These are phyloP conservation scores for Calvatia gigantea DNA, from an alignment of 768 basidiomycete species.

Conservation along the genomic window DNA sequence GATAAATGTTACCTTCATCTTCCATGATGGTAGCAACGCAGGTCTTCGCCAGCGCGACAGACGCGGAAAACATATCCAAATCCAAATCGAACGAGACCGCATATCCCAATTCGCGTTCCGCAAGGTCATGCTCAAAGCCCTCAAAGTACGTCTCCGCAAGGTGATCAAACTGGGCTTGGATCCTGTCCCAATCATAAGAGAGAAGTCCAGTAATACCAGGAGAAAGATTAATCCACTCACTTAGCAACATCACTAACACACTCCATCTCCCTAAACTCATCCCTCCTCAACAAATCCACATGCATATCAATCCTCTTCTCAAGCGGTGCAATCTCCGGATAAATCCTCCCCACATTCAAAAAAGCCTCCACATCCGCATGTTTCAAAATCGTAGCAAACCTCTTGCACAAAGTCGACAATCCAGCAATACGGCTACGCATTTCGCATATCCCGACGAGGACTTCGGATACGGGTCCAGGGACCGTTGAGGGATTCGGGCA, in stretches of 20 bases:
- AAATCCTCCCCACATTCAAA: slow-evolving; percentile 79
- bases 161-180: slow-evolving; percentile 92
- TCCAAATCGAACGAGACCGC: slow-evolving; percentile 83
- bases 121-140: slow-evolving; percentile 81
- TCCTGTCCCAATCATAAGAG: slow-evolving; percentile 45
- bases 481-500: slow-evolving; percentile 83
- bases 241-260: slow-evolving; percentile 88
- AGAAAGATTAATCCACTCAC: slow-evolving; percentile 39
- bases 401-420: slow-evolving; percentile 81
- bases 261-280: slow-evolving; percentile 92
- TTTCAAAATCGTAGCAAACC: slow-evolving; percentile 82
- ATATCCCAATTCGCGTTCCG: slow-evolving; percentile 85
- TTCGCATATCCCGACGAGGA: slow-evolving; percentile 94
- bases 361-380: slow-evolving; percentile 83
- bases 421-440: slow-evolving; percentile 82
- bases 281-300: slow-evolving; percentile 75
- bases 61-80: slow-evolving; percentile 90
- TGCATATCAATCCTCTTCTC: slow-evolving; percentile 94
- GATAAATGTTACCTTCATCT: slow-evolving; percentile 61
- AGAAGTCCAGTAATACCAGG: background rate
- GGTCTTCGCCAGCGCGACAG: slow-evolving; percentile 87
- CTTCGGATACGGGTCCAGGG: slow-evolving; percentile 76
- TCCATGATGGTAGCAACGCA: slow-evolving; percentile 67
- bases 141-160: slow-evolving; percentile 84
- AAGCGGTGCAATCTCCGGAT: slow-evolving; percentile 79